Conservation (phyloP, 1,284 basidiomycete species). For the Moniliella sp. region DNA sequence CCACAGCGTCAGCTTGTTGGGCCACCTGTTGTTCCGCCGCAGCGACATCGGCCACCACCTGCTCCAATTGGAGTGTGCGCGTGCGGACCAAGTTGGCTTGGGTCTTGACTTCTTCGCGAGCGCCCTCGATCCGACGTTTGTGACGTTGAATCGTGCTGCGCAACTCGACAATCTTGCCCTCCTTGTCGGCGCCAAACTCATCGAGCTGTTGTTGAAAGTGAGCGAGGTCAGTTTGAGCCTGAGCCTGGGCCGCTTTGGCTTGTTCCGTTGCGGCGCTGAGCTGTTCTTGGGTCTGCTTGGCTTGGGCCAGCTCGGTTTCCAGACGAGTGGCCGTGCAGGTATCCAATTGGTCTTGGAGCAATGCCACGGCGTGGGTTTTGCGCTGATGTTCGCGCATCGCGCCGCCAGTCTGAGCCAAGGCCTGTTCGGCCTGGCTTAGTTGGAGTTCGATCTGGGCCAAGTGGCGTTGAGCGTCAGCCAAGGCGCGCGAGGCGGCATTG, state of each 20-base stretch:
- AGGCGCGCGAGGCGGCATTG: no score
- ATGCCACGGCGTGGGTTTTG: constrained; percentile 60
- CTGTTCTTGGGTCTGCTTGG: constrained; percentile 48
- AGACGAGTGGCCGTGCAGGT: constrained; percentile 74
- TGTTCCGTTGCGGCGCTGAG: constrained; percentile 47
- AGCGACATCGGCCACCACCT: constrained; percentile 59
- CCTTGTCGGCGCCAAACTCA: constrained; percentile 95
- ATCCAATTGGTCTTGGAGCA: constrained; percentile 64
- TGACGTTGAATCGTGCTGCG: constrained; percentile 57
- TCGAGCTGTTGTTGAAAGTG: constrained; percentile 86
- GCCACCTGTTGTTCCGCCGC: constrained; percentile 43
- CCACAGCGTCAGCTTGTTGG: constrained; percentile 45
- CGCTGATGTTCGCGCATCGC: constrained; percentile 58
- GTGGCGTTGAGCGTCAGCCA: no score
- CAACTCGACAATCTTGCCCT: constrained; percentile 80
- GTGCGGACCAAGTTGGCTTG: constrained; percentile 75
- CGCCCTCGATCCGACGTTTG: constrained; percentile 59
- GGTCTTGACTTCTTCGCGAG: constrained; percentile 57
- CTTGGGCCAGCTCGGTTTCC: constrained; percentile 51
- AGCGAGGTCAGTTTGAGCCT: constrained; percentile 54
- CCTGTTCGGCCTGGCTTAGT: constrained; percentile 1
- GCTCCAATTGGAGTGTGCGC: constrained; percentile 64
- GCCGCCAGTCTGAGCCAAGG: constrained; percentile 42
- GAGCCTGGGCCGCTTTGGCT: constrained; percentile 55
- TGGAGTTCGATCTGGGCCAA: constrained; percentile 40